Evolutionary conservation across 306 rosid species (phyloP).

Genomic region (Sicyos baderoa): DNA sequence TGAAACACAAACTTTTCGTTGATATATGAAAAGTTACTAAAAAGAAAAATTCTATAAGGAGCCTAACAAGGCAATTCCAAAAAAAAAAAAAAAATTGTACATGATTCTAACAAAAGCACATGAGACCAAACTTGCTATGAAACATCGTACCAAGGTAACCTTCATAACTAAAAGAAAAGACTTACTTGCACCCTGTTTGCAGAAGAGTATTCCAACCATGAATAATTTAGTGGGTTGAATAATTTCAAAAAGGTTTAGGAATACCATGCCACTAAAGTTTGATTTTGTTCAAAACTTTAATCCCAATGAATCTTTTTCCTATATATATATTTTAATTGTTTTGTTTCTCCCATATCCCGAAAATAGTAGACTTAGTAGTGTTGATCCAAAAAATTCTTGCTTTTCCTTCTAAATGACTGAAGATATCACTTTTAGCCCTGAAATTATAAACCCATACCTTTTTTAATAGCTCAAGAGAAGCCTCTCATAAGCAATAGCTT

Average conservation of each 20-base stretch:
- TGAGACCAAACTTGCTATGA: not conserved
- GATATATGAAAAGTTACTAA: not conserved
- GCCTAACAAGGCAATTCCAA: not conserved
- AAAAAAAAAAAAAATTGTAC: not conserved
- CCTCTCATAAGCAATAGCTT: constrained; percentile 5
- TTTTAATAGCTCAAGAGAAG: not conserved
- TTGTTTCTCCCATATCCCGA: not conserved
- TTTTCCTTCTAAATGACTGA: not conserved
- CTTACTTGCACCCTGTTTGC: not conserved
- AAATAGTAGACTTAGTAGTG: constrained; percentile 2
- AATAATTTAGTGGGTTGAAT: not conserved
- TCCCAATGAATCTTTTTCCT: not conserved
- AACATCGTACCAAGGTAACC: not conserved
- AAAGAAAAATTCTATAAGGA: not conserved
- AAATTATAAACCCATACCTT: not conserved
- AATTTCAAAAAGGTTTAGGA: not conserved
- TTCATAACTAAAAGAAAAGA: not conserved
- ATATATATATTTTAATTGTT: not conserved
- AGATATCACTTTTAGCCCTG: not conserved
- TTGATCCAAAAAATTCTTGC: not conserved
- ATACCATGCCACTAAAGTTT: not conserved
- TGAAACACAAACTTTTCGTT: not conserved
- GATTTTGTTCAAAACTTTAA: not conserved
- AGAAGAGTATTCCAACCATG: not conserved
- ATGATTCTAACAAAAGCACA: not conserved